Percentiles rank a stretch among this genome's conserved stretches.
These are phyloP conservation scores for Mrakia blollopis DNA, from an alignment of 768 basidiomycete species.

Conservation along the genomic window DNA sequence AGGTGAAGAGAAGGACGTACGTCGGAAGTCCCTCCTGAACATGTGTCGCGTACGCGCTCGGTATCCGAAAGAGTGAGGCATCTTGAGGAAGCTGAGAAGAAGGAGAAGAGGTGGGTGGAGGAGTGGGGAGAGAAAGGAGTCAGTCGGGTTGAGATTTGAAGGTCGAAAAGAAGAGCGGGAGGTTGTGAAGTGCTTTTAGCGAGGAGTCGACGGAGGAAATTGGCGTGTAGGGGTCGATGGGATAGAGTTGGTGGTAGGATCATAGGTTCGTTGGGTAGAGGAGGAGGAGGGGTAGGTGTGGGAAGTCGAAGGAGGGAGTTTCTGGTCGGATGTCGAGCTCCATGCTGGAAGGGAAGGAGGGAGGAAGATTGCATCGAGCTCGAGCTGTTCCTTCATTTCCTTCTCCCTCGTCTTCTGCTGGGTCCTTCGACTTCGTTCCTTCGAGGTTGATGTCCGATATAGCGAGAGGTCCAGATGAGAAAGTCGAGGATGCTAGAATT, in stretches of 20 bases:
- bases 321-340: neutral
- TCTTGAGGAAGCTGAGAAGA: conserved; percentile 42
- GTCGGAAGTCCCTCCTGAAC: conserved; percentile 99
- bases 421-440: no score
- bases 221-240: neutral
- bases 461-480: neutral
- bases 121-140: neutral
- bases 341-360: neutral
- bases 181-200: neutral
- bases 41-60: conserved; percentile 99
- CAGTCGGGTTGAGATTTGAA: neutral
- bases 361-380: neutral
- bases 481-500: neutral
- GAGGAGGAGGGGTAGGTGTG: neutral
- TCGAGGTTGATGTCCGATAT: no score
- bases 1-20: no score
- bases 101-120: neutral
- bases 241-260: neutral
- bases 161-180: neutral
- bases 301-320: neutral
- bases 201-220: neutral
- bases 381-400: neutral
- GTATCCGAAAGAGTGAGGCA: conserved; percentile 99
- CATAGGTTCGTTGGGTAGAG: conserved; percentile 9
- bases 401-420: neutral